phyloP scores from a whole-genome alignment of 768 basidiomycete species.

The Grammothele lineata region DNA sequence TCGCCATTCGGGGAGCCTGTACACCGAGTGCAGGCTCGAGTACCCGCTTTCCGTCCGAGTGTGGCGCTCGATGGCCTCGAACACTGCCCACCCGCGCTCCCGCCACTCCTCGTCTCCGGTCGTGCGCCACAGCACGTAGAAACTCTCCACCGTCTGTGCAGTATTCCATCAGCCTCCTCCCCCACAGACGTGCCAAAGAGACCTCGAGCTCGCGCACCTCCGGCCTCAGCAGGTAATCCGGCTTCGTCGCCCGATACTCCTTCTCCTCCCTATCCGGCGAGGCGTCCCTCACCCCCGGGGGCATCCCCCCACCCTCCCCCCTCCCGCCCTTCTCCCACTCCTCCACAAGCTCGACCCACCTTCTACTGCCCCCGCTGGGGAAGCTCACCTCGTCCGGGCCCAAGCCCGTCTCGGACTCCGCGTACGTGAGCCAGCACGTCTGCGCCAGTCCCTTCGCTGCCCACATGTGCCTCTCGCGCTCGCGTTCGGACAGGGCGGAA shows the following conservation, averaged over 20 bases:
- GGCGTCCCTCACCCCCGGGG: constrained; percentile 28
- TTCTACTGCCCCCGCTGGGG: constrained; percentile 27
- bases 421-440: constrained; percentile 67
- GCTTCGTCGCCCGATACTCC: constrained; percentile 50
- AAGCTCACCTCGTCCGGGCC: constrained; percentile 64
- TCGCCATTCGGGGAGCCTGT: constrained; percentile 33
- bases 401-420: constrained; percentile 64
- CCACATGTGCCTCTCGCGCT: constrained; percentile 54
- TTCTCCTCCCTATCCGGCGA: constrained; percentile 12
- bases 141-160: constrained; percentile 62
- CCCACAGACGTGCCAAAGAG: background rate
- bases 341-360: constrained; percentile 51
- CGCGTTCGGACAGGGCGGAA: constrained; percentile 44
- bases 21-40: constrained; percentile 50
- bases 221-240: constrained; percentile 58
- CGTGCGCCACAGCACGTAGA: constrained; percentile 67
- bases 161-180: constrained; percentile 15
- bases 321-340: constrained; percentile 33
- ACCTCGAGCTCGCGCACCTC: constrained; percentile 56
- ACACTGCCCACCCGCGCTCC: constrained; percentile 66
- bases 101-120: constrained; percentile 70
- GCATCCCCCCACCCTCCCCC: constrained; percentile 40
- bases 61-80: constrained; percentile 58
- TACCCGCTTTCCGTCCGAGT: constrained; percentile 59
- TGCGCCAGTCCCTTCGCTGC: constrained; percentile 73